Evolutionary conservation across 352 stramenopile genomes (phyloP), one percentile per base, ranked within the genome.

Genomic region (Phytophthora fragariaefolia): DNA sequence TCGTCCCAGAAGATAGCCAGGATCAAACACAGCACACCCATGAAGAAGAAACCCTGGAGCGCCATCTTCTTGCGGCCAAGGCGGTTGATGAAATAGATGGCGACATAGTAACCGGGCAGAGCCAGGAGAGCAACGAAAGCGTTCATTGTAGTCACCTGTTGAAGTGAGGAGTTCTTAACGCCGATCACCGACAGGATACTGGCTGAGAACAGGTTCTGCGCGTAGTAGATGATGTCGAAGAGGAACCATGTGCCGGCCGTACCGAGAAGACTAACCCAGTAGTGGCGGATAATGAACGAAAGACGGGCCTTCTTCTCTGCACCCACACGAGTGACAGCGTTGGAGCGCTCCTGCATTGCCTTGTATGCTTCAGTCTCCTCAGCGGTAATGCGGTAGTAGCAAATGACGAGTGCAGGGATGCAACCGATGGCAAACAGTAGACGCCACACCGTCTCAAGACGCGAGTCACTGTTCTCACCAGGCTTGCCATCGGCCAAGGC

Each of bases 221-320:
- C 82, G 64, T 89, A 91, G 58, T 88, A 93, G 9, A 91, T 75
- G 36, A 95, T 86, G 66, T 93, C 85, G 66, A 93, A 92, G 13
- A 94, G 76, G 70, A 95, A 93, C 85, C 87, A 95, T 38, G 80
- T 83, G 46, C 79, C 83, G 3, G 85, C 84, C 47, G 79, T 89
- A 13, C 85, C 86, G 15, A 93, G 48, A 7, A 95, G 62, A 15
- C 57, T 61, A 5, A 64, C 61, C 15, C 78, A 58, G 62, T 87
- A 87, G 63, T 89, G 48, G 9, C 65, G 63, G 12, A 81, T 26
- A n/a, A 89, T 81, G 60, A 87, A 81, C 1, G 26, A 48, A 0
- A 87, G 27, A 20, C 45, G 48, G 58, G 65, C 46, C 42, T 68
- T 61, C 56, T 70, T 56, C 49, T 57, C 27, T 1, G 54, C 43